Evolutionary conservation across 2,329 filamentous ascomycete genomes (phyloP).

Genomic region (Coniochaeta ligniaria): DNA sequence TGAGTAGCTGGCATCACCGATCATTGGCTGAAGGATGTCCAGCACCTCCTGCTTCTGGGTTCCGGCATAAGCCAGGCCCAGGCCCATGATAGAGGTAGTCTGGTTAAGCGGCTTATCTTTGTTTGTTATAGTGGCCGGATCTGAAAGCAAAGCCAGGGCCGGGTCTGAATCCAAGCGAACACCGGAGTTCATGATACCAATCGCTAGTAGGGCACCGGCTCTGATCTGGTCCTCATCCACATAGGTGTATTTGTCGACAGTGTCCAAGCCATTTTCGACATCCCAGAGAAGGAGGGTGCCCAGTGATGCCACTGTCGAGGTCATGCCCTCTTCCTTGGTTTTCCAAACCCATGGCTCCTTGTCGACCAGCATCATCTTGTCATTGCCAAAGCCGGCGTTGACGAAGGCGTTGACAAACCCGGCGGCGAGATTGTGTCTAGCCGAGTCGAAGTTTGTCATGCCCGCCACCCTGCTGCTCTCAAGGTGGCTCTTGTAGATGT

Average conservation of each 20-base stretch:
- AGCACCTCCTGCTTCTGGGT: conserved; percentile 88
- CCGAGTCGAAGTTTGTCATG: conserved; percentile 91
- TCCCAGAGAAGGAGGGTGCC: conserved; percentile 93
- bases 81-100: conserved; percentile 87
- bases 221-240: conserved; percentile 74
- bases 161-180: conserved; percentile 86
- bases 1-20: conserved; percentile 73
- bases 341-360: conserved; percentile 98
- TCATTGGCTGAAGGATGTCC: conserved; percentile 77
- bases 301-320: conserved; percentile 89
- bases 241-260: conserved; percentile 92
- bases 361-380: conserved; percentile 95
- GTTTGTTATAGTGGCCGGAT: conserved; percentile 70
- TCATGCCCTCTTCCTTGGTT: conserved; percentile 96
- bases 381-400: conserved; percentile 89
- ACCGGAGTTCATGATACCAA: conserved; percentile 92
- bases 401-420: conserved; percentile 96
- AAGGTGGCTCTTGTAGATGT: conserved; percentile 98
- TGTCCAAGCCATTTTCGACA: conserved; percentile 83
- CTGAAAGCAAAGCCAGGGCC: conserved; percentile 77
- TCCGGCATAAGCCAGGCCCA: conserved; percentile 89
- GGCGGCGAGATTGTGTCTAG: conserved; percentile 89
- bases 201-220: conserved; percentile 85
- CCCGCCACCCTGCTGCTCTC: conserved; percentile 91
- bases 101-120: conserved; percentile 66